A percentile compares a stretch with the other conserved stretches of the same genome.
These are phyloP conservation scores for Dicorynia guianensis DNA, from an alignment of 306 rosid genomes.

Conservation along the genomic window DNA sequence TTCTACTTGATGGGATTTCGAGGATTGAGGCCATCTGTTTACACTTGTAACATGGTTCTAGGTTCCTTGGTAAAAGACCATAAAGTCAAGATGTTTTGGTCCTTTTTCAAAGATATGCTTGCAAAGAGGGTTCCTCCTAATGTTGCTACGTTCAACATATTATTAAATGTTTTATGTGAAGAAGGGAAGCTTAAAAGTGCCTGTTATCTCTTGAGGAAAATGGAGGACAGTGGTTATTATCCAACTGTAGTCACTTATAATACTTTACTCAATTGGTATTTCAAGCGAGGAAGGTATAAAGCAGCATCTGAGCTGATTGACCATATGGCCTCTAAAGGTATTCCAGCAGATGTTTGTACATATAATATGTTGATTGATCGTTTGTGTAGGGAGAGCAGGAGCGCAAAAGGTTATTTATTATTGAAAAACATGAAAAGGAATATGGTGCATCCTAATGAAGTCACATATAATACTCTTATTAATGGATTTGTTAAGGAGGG, in stretches of 20 bases:
- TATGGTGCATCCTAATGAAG: conserved; percentile 63
- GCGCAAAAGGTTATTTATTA: conserved; percentile 73
- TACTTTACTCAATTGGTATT: conserved; percentile 79
- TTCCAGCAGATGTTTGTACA: conserved; percentile 70
- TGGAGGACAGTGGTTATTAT: conserved; percentile 67
- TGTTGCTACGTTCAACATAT: conserved; percentile 69
- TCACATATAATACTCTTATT: conserved; percentile 74
- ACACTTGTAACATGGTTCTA: conserved; percentile 80
- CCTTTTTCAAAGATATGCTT: conserved; percentile 73
- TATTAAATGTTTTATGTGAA: conserved; percentile 65
- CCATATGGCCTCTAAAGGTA: conserved; percentile 74
- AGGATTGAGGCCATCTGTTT: conserved; percentile 73
- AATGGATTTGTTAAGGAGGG: conserved; percentile 84
- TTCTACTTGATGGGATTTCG: conserved; percentile 65
- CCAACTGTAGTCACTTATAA: conserved; percentile 70
- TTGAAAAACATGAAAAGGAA: conserved; percentile 77
- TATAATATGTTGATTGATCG: conserved; percentile 73
- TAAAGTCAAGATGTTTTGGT: conserved; percentile 58
- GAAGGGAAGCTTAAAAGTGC: conserved; percentile 72
- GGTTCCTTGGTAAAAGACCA: conserved; percentile 65
- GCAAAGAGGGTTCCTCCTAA: conserved; percentile 59
- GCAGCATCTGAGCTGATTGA: conserved; percentile 67
- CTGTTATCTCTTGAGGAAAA: conserved; percentile 57
- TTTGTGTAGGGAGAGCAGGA: conserved; percentile 70
- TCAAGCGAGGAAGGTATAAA: conserved; percentile 71